phyloP scores from a whole-genome alignment of 2,329 filamentous ascomycete species.

The Diaporthe amygdali region DNA sequence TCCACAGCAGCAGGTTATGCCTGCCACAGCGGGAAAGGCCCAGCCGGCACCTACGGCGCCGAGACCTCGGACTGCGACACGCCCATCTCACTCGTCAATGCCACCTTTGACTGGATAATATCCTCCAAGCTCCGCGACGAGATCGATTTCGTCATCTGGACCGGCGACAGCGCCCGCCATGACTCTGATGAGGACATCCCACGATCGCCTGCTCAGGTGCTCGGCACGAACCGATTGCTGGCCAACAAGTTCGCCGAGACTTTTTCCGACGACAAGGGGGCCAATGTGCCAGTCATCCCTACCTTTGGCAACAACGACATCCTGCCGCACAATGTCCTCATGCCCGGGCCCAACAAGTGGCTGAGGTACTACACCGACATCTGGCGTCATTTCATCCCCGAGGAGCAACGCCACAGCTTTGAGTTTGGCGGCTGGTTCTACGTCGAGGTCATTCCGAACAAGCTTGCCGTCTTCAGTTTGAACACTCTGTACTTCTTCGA shows the following conservation, averaged over 20 bases:
- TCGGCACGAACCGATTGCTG: constrained; percentile 76
- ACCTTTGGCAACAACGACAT: constrained; percentile 98
- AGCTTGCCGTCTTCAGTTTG: constrained; percentile 87
- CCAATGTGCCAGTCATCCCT: constrained; percentile 81
- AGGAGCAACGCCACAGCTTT: constrained; percentile 90
- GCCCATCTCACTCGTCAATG: constrained; percentile 79
- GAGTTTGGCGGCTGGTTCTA: constrained; percentile 94
- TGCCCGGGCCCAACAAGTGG: constrained; percentile 85
- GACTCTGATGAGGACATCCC: constrained; percentile 85
- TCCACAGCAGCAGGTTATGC: constrained; percentile 71
- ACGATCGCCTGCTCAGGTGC: constrained; percentile 76
- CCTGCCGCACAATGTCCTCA: constrained; percentile 93
- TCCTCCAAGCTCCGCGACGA: constrained; percentile 75
- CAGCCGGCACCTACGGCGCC: constrained; percentile 81
- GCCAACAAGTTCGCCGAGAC: constrained; percentile 77
- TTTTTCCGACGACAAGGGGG: constrained; percentile 67
- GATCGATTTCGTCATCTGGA: constrained; percentile 93
- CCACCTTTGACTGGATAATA: constrained; percentile 92
- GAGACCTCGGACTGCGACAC: constrained; percentile 90
- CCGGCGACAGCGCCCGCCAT: constrained; percentile 87
- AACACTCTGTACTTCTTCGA: constrained; percentile 98
- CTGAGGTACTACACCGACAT: constrained; percentile 77
- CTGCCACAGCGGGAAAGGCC: constrained; percentile 81
- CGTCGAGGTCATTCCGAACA: constrained; percentile 85
- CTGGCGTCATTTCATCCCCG: constrained; percentile 88